Conservation (phyloP, 1,139 yeast genomes). For the Pichia inconspicua region DNA sequence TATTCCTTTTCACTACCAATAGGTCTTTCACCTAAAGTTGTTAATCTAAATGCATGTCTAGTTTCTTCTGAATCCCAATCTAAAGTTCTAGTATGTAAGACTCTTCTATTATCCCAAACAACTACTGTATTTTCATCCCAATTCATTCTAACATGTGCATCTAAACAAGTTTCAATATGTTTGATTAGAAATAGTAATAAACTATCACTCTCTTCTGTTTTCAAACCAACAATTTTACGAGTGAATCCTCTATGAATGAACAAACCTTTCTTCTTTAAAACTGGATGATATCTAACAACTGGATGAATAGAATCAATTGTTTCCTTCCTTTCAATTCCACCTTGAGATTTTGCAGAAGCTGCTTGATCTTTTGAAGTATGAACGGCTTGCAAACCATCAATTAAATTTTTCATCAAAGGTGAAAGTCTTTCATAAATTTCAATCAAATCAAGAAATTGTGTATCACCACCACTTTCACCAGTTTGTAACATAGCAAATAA, state of each 20-base stretch:
- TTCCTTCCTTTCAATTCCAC: slow-evolving; percentile 56
- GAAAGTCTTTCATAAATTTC: slow-evolving; percentile 63
- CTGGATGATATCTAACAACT: slow-evolving; percentile 61
- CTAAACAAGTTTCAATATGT: slow-evolving; percentile 43
- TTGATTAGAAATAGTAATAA: slow-evolving; percentile 45
- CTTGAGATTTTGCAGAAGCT: slow-evolving; percentile 40
- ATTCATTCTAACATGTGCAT: slow-evolving; percentile 47
- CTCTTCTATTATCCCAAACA: slow-evolving; percentile 64
- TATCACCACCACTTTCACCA: slow-evolving; percentile 62
- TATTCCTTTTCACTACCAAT: slow-evolving; percentile 24
- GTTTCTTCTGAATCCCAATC: slow-evolving; percentile 51
- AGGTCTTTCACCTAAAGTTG: slow-evolving; percentile 50
- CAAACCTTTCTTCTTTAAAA: slow-evolving; percentile 51
- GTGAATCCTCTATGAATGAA: slow-evolving; percentile 56
- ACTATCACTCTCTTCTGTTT: slow-evolving; percentile 53
- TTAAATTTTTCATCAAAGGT: slow-evolving; percentile 46
- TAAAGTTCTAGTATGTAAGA: slow-evolving; percentile 52
- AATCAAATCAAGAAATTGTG: slow-evolving; percentile 53
- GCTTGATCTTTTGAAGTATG: slow-evolving; percentile 72
- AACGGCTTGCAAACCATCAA: slow-evolving; percentile 50
- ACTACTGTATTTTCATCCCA: slow-evolving; percentile 59
- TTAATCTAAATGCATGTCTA: slow-evolving; percentile 62
- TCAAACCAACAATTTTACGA: slow-evolving; percentile 54
- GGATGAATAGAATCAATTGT: slow-evolving; percentile 59
- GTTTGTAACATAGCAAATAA: slow-evolving; percentile 54